A percentile compares a stretch with the other conserved stretches of the same genome.
Evolutionary conservation across 768 basidiomycete genomes (phyloP).

Genomic region (Leccinum fibrillosum): DNA sequence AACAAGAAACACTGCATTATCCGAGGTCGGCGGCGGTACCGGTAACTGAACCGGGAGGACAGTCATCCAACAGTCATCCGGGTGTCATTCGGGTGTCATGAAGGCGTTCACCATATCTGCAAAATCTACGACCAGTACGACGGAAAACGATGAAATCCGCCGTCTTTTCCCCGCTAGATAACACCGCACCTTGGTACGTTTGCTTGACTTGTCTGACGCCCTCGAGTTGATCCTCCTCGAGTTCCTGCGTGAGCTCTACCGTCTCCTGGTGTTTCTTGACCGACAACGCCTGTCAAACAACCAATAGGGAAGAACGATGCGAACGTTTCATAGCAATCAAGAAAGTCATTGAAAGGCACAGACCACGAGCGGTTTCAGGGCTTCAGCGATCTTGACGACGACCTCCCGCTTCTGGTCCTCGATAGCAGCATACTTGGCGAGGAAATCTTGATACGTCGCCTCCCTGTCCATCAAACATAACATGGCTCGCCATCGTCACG

Average conservation of each 20-base stretch:
- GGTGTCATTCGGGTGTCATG: constrained; percentile 6
- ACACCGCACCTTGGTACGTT: constrained; percentile 19
- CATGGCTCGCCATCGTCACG: background rate
- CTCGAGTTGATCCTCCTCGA: constrained; percentile 25
- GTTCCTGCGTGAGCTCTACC: constrained; percentile 17
- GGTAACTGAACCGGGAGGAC: background rate
- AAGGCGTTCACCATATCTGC: constrained; percentile 18
- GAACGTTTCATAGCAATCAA: background rate
- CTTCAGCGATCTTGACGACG: constrained; percentile 21
- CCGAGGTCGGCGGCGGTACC: background rate
- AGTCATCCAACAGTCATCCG: background rate
- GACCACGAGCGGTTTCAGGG: constrained; percentile 27
- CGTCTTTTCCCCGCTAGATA: background rate
- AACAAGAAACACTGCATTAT: background rate
- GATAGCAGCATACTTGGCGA: constrained; percentile 18
- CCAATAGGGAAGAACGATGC: too few species aligned
- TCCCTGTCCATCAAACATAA: constrained; percentile 19
- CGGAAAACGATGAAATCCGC: background rate
- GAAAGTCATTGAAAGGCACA: background rate
- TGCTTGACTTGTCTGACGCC: constrained; percentile 19
- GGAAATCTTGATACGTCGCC: constrained; percentile 23
- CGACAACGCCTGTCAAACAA: constrained; percentile 19
- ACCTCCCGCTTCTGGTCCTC: constrained; percentile 31
- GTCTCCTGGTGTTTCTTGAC: constrained; percentile 28
- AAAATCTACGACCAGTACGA: constrained; percentile 11